Base-by-base conservation (phyloP, 148 eudicot species). In the Drosera capensis region DNA sequence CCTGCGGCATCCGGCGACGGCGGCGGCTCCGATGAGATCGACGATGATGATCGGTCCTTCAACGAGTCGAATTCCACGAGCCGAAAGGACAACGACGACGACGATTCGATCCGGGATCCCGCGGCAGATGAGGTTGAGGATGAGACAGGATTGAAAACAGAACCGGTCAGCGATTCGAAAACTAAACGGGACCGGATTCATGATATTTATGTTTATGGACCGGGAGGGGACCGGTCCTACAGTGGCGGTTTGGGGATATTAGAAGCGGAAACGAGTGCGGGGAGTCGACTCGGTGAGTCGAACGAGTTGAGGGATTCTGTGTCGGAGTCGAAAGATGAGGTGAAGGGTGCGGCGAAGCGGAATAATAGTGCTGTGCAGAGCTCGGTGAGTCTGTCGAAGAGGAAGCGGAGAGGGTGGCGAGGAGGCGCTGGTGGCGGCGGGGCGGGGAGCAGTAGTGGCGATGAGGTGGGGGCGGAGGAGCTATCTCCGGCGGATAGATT, bases 311-410 rank as follows among this genome's bases (percentile, higher is more conserved):
- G 48, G 48, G 72, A 70, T 25, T 68, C 72, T 45, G 65, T 49
- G 43, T 71, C 66, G 8, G 80, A 68, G 60, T 68, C 74, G 41
- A 67, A 71, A 45, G 58, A 43, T 5, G 71, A 45, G 18, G 62
- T 29, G 19, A 49, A 36, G 25, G 51, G 43, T 22, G 49, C 46
- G 40, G 17, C 52, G 28, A 51, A 16, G 43, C 56, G 52, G 50
- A 60, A 57, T 45, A 75, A 29, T 15, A 71, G 82, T 43, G 86
- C 71, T 19, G 71, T 75, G 44, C 78, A 66, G 49, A 79, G 86
- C 49, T 60, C 86, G 8, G 80, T 71, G 25, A 75, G 71, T 43
- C 54, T 64, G 37, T 62, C 67, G 64, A 62, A 68, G 54, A 63
- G 50, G 51, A 62, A 47, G 54, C 50, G 48, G 36, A 59, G 38